Evolutionary conservation across 2,329 filamentous ascomycete species (phyloP).

Genomic region (Cladosporium sp.): DNA sequence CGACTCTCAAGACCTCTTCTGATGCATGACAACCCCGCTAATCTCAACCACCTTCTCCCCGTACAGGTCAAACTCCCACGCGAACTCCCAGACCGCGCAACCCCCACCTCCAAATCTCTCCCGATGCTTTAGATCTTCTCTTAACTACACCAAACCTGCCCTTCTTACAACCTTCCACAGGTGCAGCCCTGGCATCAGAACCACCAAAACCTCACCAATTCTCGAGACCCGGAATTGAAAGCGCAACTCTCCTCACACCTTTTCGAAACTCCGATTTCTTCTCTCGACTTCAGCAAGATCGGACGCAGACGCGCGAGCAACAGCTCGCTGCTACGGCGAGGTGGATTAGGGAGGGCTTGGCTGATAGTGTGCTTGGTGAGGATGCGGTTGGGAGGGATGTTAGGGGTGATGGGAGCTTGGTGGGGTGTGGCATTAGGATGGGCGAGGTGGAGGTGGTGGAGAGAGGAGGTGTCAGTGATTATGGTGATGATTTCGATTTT

Average conservation of each 20-base stretch:
- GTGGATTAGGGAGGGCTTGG: background rate
- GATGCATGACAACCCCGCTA: no score
- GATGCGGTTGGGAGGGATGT: slow-evolving; percentile 1
- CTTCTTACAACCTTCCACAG: no score
- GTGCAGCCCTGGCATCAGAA: no score
- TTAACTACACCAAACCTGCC: no score
- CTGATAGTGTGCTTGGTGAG: background rate
- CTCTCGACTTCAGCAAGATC: background rate
- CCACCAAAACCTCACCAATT: no score
- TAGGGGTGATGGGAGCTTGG: slow-evolving; percentile 2
- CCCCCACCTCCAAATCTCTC: no score
- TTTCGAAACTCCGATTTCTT: background rate
- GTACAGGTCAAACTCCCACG: no score
- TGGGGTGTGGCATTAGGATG: background rate
- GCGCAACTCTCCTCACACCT: background rate
- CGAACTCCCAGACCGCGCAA: no score
- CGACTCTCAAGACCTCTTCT: no score
- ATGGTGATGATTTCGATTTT: background rate
- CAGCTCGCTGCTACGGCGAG: background rate
- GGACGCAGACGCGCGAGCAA: background rate
- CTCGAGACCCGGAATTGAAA: no score
- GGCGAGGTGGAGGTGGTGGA: background rate
- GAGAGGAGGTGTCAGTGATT: background rate
- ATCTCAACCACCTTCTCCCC: no score
- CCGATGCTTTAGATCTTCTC: no score